These are phyloP conservation scores for Nicotiana noctiflora DNA, from an alignment of 257 asterid species.

Conservation along the genomic window DNA sequence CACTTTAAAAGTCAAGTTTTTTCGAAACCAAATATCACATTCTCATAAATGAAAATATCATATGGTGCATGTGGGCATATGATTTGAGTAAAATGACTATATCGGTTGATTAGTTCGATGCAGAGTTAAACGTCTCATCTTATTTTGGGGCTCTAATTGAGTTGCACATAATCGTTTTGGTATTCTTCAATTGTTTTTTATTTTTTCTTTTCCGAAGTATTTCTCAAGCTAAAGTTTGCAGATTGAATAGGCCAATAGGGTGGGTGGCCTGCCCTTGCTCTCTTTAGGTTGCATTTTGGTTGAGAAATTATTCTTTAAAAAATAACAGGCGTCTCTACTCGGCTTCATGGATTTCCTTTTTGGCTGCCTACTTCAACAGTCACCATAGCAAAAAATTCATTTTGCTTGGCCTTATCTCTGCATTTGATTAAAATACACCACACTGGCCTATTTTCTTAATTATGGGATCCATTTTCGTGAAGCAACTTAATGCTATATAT, in stretches of 20 bases:
- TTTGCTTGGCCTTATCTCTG: neutral
- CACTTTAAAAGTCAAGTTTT: no score
- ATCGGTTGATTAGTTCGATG: no score
- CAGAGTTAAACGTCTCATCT: no score
- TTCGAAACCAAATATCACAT: no score
- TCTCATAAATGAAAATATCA: no score
- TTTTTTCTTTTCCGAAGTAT: no score
- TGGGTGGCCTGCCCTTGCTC: constrained; percentile 9
- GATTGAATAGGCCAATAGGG: neutral
- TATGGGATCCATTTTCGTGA: neutral
- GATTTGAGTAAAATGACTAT: no score
- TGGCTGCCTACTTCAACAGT: constrained; percentile 21
- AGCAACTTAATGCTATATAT: neutral
- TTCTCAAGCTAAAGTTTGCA: no score
- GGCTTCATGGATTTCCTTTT: constrained; percentile 5
- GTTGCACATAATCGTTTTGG: no score
- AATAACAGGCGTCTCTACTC: neutral
- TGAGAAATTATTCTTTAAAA: neutral
- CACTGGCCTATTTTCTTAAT: neutral
- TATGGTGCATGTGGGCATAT: no score
- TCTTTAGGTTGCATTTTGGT: neutral
- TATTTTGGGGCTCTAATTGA: no score
- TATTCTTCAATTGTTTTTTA: no score
- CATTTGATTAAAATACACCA: neutral
- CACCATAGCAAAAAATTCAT: neutral